Percentiles rank a stretch among this genome's conserved stretches.
Conservation (phyloP, 208 protist species). For the Acanthamoeba culbertsoni region DNA sequence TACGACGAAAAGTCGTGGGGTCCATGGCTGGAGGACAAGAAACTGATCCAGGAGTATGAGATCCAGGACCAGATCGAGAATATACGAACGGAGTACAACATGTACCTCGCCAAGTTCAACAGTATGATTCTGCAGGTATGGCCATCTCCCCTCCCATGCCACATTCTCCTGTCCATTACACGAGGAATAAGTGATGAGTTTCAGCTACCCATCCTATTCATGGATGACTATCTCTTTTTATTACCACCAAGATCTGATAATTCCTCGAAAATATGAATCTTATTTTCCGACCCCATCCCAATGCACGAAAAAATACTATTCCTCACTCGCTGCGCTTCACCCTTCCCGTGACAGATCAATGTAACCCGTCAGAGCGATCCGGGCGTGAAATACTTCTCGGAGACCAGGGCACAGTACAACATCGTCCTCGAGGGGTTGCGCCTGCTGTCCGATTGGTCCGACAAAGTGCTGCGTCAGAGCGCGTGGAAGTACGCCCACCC, state of each 20-base stretch:
- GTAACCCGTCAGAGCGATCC: not conserved
- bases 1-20: conserved; percentile 71
- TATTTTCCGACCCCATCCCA: too few relatives aligned
- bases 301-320: too few relatives aligned
- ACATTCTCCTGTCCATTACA: too few relatives aligned
- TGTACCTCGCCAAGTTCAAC: conserved; percentile 68
- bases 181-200: too few relatives aligned
- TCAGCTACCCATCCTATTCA: too few relatives aligned
- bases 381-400: not conserved
- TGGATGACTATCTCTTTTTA: too few relatives aligned
- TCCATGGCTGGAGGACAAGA: not conserved
- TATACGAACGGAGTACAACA: conserved; percentile 54
- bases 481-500: conserved; percentile 83
- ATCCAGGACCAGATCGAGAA: conserved; percentile 59
- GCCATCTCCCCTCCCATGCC: too few relatives aligned
- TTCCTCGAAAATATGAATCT: too few relatives aligned
- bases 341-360: too few relatives aligned
- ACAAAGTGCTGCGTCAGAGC: conserved; percentile 73
- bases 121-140: conserved; percentile 68
- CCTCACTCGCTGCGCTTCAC: too few relatives aligned
- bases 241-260: too few relatives aligned
- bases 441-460: conserved; percentile 76
- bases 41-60: conserved; percentile 62
- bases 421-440: conserved; percentile 65
- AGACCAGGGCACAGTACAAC: not conserved